Evolutionary conservation across 169 alveolate genomes (phyloP), one percentile per base, ranked within the genome.

Genomic region (Theileria orientalis): DNA sequence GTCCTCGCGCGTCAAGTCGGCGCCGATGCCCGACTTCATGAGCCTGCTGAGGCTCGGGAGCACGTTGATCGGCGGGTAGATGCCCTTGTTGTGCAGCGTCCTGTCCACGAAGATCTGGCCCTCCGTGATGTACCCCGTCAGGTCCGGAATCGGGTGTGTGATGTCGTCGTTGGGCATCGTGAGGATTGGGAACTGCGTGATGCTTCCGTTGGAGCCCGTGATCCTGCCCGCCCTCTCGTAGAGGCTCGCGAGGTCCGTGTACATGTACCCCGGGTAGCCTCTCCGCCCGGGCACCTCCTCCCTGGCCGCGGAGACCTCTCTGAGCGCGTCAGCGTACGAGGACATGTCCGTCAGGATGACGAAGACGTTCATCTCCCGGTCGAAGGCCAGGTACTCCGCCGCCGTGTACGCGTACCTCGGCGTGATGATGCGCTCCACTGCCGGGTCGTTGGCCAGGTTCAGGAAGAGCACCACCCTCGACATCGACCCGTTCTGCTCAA

Each of bases 251-350:
- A 98, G 91, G 91, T 98, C 99, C 49, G 99, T 97, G 82, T 97
- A 98, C 99, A 98, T 96, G 94, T 98, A 98, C 64, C 99, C 99
- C 8, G 99, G 99, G 85, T 96, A 98, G 23, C 99, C 99, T 77
- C 99, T 91, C 76, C 99, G 94, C 13, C 99, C 99, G 42, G 99
- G 99, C 59, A 98, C 99, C 92, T 98, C 99, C 85, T 98, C 99
- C 85, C 99, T 95, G n/a, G 99, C 99, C 11, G 99, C 99, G 3
- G 99, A 97, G 61, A 98, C 99, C 91, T 97, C 99, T 83, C 99
- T 95, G 61, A 98, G 95, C 35, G 99, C 99, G 83, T 98, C 99
- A 27, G 99, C 99, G 74, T 98, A 98, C 11, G 99, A 95, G 25
- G 98, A 90, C 99, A 98, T 97, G 90, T 98, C 99, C 8, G 99